Conservation (phyloP, 257 asterid species). For the Avicennia marina region DNA sequence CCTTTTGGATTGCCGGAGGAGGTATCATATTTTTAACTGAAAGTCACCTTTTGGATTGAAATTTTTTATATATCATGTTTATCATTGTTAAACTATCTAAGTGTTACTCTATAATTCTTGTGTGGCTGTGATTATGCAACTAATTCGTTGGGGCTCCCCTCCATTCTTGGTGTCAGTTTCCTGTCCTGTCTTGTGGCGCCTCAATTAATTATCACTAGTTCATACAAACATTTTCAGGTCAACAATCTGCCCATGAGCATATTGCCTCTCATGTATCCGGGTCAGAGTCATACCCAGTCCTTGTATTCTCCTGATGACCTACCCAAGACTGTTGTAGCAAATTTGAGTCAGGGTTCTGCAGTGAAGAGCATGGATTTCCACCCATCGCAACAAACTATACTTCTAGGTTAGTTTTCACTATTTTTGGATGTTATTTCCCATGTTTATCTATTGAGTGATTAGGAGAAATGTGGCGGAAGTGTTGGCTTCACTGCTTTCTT, state of each 20-base stretch:
- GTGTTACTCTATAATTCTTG: constrained; percentile 2
- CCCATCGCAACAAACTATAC: constrained; percentile 43
- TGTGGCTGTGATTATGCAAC: neutral
- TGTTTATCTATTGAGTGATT: neutral
- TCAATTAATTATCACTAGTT: neutral
- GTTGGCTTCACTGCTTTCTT: neutral
- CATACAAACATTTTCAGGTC: constrained; percentile 28
- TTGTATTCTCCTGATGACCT: constrained; percentile 39
- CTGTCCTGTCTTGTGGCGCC: constrained; percentile 11
- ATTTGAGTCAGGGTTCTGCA: constrained; percentile 55
- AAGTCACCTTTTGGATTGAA: constrained; percentile 3
- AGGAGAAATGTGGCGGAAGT: neutral
- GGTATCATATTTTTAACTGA: constrained; percentile 23
- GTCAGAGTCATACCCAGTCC: constrained; percentile 33
- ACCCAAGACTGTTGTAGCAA: constrained; percentile 50
- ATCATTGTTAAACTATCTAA: neutral
- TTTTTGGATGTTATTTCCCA: neutral
- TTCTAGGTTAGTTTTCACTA: constrained; percentile 44
- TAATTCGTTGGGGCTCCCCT: neutral
- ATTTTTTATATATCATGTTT: neutral
- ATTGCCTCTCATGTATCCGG: constrained; percentile 28
- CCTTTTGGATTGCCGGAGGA: constrained; percentile 40
- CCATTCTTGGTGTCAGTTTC: constrained; percentile 1
- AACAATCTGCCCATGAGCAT: constrained; percentile 35
- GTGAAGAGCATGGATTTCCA: constrained; percentile 76